A percentile compares a stretch with the other conserved stretches of the same genome.
Evolutionary conservation across 164 flowering plant genomes (phyloP).

Genomic region (Nelumbo lutea): DNA sequence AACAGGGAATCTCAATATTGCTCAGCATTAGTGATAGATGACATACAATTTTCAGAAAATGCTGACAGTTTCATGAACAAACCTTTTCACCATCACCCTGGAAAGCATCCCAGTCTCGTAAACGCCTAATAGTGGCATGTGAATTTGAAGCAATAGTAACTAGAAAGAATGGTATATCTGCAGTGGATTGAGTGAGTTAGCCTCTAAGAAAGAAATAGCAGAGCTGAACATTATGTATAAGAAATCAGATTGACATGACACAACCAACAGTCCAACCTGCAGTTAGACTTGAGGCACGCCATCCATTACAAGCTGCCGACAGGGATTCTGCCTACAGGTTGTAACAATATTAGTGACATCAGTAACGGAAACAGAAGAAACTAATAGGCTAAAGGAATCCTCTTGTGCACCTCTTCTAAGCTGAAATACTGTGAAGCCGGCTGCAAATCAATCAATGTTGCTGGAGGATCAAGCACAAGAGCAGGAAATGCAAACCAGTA

Average conservation of each 20-base stretch:
- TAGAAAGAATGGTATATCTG: conserved; percentile 89
- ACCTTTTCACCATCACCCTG: conserved; percentile 67
- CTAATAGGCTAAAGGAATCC: background rate
- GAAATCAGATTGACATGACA: background rate
- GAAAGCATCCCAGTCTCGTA: conserved; percentile 70
- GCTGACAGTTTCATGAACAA: conserved; percentile 8
- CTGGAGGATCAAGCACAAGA: conserved; percentile 82
- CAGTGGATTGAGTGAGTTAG: conserved; percentile 14
- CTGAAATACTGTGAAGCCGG: conserved; percentile 78
- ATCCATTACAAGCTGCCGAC: conserved; percentile 77
- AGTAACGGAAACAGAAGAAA: conserved; percentile 1
- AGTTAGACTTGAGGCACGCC: conserved; percentile 78
- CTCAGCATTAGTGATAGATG: background rate
- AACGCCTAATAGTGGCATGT: conserved; percentile 50
- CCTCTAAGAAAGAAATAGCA: background rate
- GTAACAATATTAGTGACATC: background rate
- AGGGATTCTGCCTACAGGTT: conserved; percentile 61
- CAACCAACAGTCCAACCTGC: conserved; percentile 43
- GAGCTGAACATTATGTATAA: background rate
- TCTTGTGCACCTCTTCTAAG: conserved; percentile 56
- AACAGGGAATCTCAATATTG: background rate
- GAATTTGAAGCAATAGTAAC: conserved; percentile 55
- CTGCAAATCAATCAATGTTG: conserved; percentile 47
- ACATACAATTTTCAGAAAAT: background rate
- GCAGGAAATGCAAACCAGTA: conserved; percentile 98